Conservation (phyloP, 176 grass and related monocot genomes). For the Phoenix dactylifera region DNA sequence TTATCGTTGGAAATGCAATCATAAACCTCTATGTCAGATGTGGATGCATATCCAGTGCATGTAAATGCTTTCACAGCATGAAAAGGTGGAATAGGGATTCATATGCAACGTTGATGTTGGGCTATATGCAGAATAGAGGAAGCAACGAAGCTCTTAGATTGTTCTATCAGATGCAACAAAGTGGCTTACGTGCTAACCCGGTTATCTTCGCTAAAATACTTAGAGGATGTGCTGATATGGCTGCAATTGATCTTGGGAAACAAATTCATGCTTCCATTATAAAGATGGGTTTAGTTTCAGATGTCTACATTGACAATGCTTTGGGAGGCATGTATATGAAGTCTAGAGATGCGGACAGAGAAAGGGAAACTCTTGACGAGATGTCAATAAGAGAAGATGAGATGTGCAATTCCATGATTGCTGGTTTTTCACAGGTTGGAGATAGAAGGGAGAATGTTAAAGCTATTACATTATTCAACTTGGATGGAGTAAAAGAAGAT, state of each 20-base stretch:
- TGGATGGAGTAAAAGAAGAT: slow-evolving; percentile 35
- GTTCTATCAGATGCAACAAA: slow-evolving; percentile 77
- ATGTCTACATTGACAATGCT: slow-evolving; percentile 74
- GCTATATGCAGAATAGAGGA: slow-evolving; percentile 70
- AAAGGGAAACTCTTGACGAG: slow-evolving; percentile 21
- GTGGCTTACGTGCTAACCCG: slow-evolving; percentile 55
- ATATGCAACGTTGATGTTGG: slow-evolving; percentile 69
- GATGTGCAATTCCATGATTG: slow-evolving; percentile 8
- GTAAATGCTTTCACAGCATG: slow-evolving; percentile 79
- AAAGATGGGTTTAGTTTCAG: slow-evolving; percentile 86
- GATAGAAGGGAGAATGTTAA: slow-evolving; percentile 28
- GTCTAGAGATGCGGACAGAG: slow-evolving; percentile 24
- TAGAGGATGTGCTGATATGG: slow-evolving; percentile 53
- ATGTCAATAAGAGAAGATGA: slow-evolving; percentile 10
- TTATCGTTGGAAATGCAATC: slow-evolving; percentile 66
- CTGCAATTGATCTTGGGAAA: slow-evolving; percentile 68
- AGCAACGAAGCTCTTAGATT: slow-evolving; percentile 52
- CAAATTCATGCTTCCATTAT: slow-evolving; percentile 87
- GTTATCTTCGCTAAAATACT: slow-evolving; percentile 71
- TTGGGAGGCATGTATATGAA: slow-evolving; percentile 78
- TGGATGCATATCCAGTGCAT: slow-evolving; percentile 56
- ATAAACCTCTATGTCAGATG: slow-evolving; percentile 84
- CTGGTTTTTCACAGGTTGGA: slow-evolving; percentile 24
- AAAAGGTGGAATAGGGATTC: slow-evolving; percentile 64
- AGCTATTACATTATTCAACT: slow-evolving; percentile 38